These are phyloP conservation scores for Marchantia polymorpha DNA, from an alignment of 225 moss, liverwort and hornwort species.

Conservation along the genomic window DNA sequence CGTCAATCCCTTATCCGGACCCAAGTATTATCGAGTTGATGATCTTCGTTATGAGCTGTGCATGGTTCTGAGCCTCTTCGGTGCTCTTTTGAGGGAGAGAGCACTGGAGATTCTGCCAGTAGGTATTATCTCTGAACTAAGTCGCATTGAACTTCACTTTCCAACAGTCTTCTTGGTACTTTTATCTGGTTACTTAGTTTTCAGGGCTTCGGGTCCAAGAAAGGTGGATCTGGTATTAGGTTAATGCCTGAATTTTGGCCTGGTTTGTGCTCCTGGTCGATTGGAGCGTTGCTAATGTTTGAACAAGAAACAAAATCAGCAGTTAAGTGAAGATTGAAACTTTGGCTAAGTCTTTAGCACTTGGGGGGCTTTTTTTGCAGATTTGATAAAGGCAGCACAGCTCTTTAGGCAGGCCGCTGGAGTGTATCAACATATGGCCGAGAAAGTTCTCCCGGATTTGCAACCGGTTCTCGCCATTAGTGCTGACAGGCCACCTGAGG, in stretches of 20 bases:
- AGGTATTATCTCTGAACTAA: constrained; percentile 43
- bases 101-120: constrained; percentile 86
- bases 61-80: constrained; percentile 83
- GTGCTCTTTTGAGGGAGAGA: constrained; percentile 78
- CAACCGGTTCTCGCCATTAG: constrained; percentile 45
- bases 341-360: too few relatives aligned
- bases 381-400: constrained; percentile 78
- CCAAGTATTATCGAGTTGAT: constrained; percentile 88
- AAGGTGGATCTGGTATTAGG: too few relatives aligned
- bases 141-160: too few relatives aligned
- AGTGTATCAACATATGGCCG: constrained; percentile 84
- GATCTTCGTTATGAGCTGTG: constrained; percentile 93
- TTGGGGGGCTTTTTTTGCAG: constrained; percentile 34
- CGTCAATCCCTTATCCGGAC: constrained; percentile 65
- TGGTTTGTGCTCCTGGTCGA: too few relatives aligned
- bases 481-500: constrained; percentile 88
- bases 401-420: constrained; percentile 91
- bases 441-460: constrained; percentile 65
- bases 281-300: too few relatives aligned
- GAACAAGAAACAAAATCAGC: too few relatives aligned
- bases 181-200: too few relatives aligned
- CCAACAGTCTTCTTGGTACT: too few relatives aligned
- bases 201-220: too few relatives aligned
- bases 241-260: too few relatives aligned
- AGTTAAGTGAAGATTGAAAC: too few relatives aligned